A percentile compares a stretch with the other conserved stretches of the same genome.
phyloP scores from a whole-genome alignment of 2,329 filamentous ascomycete genomes.

The Mycocentrospora acerina region DNA sequence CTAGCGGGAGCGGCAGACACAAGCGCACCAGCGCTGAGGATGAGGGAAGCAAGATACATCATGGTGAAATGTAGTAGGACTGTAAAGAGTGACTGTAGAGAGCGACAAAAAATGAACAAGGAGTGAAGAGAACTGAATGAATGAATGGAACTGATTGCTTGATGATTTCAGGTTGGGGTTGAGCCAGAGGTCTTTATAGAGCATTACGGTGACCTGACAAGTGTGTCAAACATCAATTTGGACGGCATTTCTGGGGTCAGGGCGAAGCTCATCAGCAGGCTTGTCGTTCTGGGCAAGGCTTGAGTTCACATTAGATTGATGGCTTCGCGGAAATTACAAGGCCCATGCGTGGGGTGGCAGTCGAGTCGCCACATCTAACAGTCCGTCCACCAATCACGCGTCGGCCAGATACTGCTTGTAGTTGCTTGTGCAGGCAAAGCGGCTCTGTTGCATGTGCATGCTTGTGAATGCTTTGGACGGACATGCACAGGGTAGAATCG shows the following conservation, averaged over 20 bases:
- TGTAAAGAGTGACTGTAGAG: conserved; percentile 8
- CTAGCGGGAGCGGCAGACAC: conserved; percentile 34
- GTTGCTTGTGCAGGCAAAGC: no score
- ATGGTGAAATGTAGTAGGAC: background rate
- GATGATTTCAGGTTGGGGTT: conserved; percentile 3
- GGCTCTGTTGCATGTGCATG: no score
- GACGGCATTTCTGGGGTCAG: conserved; percentile 1
- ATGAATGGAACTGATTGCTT: conserved; percentile 13
- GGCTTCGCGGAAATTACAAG: conserved; percentile 17
- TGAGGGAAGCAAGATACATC: conserved; percentile 11
- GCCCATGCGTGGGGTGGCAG: conserved; percentile 11
- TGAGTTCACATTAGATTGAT: conserved; percentile 24
- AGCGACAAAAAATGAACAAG: background rate
- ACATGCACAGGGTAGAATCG: no score
- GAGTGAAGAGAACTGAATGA: conserved; percentile 10
- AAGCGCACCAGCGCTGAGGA: conserved; percentile 32
- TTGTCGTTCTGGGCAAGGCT: conserved; percentile 33
- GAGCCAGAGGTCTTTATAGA: conserved; percentile 17
- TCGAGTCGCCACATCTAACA: background rate
- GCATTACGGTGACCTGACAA: no score
- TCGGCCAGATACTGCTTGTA: no score
- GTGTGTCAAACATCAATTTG: background rate
- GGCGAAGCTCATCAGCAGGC: conserved; percentile 13
- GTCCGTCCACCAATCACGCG: no score
- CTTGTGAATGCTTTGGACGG: no score